A percentile compares a stretch with the other conserved stretches of the same genome.
These are phyloP conservation scores for Leersia perrieri DNA, from an alignment of 176 grass and related monocot species.

Conservation along the genomic window DNA sequence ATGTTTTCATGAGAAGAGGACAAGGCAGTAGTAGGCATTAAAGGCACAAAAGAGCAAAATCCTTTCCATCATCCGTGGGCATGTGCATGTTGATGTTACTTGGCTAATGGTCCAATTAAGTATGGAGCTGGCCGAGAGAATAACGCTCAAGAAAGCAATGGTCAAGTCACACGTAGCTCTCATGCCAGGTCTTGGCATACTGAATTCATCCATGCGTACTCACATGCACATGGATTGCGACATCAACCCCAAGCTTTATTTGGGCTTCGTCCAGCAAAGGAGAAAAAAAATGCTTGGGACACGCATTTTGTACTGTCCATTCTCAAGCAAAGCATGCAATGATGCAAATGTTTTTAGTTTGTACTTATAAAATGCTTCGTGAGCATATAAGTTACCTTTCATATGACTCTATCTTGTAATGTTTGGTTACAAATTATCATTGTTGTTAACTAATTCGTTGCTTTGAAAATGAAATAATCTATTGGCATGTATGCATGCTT, in stretches of 20 bases:
- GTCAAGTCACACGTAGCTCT: neutral
- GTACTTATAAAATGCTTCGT: neutral
- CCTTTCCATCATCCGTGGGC: neutral
- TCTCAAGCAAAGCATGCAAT: neutral
- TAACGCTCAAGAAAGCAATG: neutral
- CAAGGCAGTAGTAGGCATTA: neutral
- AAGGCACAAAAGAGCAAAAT: neutral
- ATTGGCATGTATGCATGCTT: no score
- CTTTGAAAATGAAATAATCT: no score
- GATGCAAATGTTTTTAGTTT: neutral
- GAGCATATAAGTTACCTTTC: neutral
- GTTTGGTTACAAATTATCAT: neutral
- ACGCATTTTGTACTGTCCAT: neutral
- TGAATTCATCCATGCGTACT: neutral
- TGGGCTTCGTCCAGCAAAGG: neutral
- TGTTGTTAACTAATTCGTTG: no score
- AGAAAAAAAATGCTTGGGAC: neutral
- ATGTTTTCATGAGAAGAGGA: neutral
- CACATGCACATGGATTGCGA: slow-evolving; percentile 2
- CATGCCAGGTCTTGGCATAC: slow-evolving; percentile 1
- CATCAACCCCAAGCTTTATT: neutral
- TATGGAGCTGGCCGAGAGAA: neutral
- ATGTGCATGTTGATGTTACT: neutral
- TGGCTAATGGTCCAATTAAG: neutral
- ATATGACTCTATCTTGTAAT: neutral